Evolutionary conservation across 202 grass and related monocot species (phyloP), one percentile per base, ranked within the genome.

Genomic region (Digitaria exilis): DNA sequence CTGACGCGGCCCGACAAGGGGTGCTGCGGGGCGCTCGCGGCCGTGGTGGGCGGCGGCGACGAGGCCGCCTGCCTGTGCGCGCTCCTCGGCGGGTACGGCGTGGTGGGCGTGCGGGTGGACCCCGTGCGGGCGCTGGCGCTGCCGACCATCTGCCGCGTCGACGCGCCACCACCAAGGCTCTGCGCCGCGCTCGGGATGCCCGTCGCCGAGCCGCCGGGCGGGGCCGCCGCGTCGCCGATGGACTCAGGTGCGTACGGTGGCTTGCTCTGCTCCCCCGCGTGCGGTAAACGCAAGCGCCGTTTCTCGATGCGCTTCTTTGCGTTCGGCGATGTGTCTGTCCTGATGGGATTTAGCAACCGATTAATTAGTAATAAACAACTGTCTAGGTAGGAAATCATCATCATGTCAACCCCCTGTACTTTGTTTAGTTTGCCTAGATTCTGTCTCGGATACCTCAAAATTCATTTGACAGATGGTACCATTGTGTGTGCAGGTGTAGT

Each of bases 1-100:
- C 92, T 95, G 57, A 98, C 90, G 58, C 75, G 92, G 77, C 96
- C 96, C 31, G 85, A 95, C 30, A 91, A 93, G 59, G 92, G 90
- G 29, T 98, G 95, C 84, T 98, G 95, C 80, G 56, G 80, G 0
- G 80, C 85, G 61, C 84, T 98, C 21, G 85, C 87, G 5, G 73
- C 15, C 15, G 58, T 91, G 50, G 37, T 39, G 37, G 37, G 37
- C 37, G 78, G 58, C 74, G 75, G 72, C 85, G 87, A 83, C 68
- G 59, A 90, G 44, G 78, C 75, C 26, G 79, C 49, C 59, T 98
- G 92, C 88, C 78, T 95, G 12, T 98, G 96, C 89, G 86, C 56
- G 65, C 82, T 98, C 83, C 83, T 93, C 2, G 84, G 69, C 35
- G 73, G 84, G 63, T 89, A 89, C 55, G 67, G 56, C 55, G 28